These are phyloP conservation scores for Fragaria ananassa DNA, from an alignment of 306 rosid genomes.

Conservation along the genomic window DNA sequence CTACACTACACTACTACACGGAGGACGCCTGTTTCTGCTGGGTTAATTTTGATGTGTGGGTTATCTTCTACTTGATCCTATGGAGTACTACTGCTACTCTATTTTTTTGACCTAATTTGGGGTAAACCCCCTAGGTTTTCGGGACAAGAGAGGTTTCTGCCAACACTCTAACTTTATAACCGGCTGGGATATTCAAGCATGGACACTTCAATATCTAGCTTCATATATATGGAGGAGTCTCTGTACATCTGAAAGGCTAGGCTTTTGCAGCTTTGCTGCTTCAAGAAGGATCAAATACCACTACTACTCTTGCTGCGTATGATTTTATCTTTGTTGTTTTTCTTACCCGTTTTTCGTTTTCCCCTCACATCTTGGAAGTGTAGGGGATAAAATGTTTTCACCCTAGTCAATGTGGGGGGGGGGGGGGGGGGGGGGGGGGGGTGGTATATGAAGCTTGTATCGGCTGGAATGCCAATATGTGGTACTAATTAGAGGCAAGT, in stretches of 20 bases:
- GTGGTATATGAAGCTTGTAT: background rate
- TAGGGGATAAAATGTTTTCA: slow-evolving; percentile 28
- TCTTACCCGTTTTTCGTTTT: slow-evolving; percentile 40
- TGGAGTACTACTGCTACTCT: slow-evolving; percentile 11
- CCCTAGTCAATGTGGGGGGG: slow-evolving; percentile 32
- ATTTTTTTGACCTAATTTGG: slow-evolving; percentile 45
- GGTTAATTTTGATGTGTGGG: slow-evolving; percentile 28
- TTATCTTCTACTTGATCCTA: slow-evolving; percentile 26
- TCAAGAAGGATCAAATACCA: slow-evolving; percentile 13
- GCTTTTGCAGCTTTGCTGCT: slow-evolving; percentile 29
- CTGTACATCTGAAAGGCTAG: slow-evolving; percentile 8
- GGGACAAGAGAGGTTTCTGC: slow-evolving; percentile 37
- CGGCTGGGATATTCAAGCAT: slow-evolving; percentile 21
- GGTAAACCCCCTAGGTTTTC: slow-evolving; percentile 36
- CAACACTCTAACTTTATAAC: slow-evolving; percentile 37
- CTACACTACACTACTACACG: slow-evolving; percentile 5
- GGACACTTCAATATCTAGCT: slow-evolving; percentile 29
- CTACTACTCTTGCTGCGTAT: slow-evolving; percentile 44
- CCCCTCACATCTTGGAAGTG: slow-evolving; percentile 44
- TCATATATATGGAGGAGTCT: slow-evolving; percentile 28
- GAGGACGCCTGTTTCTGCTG: slow-evolving; percentile 12
- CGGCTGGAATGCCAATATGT: background rate
- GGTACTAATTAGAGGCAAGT: background rate
- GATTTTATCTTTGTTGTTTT: slow-evolving; percentile 33
- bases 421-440: slow-evolving; percentile 24